Conservation (phyloP, 768 basidiomycete species). For the Infundibulicybe gibba region DNA sequence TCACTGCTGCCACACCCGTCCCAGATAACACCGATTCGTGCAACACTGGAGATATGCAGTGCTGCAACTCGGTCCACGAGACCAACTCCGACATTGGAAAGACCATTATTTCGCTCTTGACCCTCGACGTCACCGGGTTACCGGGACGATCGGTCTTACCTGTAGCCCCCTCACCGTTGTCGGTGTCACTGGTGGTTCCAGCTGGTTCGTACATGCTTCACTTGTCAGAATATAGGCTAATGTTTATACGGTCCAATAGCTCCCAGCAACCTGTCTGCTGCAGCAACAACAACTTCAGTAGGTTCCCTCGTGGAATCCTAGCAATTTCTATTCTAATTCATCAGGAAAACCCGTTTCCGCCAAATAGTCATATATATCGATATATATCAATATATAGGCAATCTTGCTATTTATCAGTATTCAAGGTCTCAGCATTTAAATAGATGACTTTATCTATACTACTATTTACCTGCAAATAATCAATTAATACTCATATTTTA, state of each 20-base stretch:
- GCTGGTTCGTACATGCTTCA: slow-evolving; percentile 9
- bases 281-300: slow-evolving; percentile 7
- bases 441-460: too few species aligned
- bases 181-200: slow-evolving; percentile 11
- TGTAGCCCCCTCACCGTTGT: slow-evolving; percentile 20
- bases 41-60: slow-evolving; percentile 24
- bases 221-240: background rate
- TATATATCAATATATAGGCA: too few species aligned
- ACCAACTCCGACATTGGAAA: slow-evolving; percentile 4
- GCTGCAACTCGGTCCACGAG: slow-evolving; percentile 18
- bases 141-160: slow-evolving; percentile 11
- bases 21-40: slow-evolving; percentile 15
- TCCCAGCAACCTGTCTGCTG: slow-evolving; percentile 7
- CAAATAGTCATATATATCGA: too few species aligned
- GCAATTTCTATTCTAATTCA: background rate
- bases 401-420: too few species aligned
- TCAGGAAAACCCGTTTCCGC: too few species aligned
- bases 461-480: too few species aligned
- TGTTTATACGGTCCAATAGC: background rate
- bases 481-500: too few species aligned
- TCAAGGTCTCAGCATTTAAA: too few species aligned
- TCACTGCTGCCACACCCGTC: slow-evolving; percentile 11
- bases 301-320: background rate
- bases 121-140: slow-evolving; percentile 10
- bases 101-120: background rate